Percentiles rank a stretch among this genome's conserved stretches.
These are phyloP conservation scores for Didymella lethalis DNA, from an alignment of 2,329 filamentous ascomycete genomes.

Conservation along the genomic window DNA sequence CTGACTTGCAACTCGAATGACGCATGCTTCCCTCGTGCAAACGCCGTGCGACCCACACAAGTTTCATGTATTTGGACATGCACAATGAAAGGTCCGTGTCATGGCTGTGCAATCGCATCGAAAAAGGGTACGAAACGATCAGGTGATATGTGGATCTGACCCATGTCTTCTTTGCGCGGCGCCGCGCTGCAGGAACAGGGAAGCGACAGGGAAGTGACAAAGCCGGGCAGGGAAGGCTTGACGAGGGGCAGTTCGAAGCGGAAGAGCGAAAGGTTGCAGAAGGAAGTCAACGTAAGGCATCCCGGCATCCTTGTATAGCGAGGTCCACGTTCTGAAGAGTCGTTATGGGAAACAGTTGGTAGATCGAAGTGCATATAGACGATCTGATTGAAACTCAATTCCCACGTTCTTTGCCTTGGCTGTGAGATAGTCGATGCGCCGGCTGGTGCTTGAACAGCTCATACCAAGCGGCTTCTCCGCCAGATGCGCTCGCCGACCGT, in stretches of 20 bases:
- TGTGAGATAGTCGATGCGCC: neutral
- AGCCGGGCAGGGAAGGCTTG: neutral
- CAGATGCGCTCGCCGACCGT: neutral
- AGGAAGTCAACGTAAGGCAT: too few species aligned
- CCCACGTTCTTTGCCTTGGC: neutral
- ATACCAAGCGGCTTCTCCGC: neutral
- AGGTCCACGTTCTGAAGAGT: too few species aligned
- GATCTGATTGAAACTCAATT: neutral
- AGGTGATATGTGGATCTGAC: neutral
- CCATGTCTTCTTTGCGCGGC: neutral
- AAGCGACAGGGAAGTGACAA: neutral
- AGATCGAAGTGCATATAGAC: neutral
- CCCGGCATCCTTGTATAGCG: too few species aligned
- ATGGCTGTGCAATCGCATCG: neutral
- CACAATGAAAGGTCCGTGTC: neutral
- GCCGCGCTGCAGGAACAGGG: neutral
- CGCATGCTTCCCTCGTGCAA: neutral
- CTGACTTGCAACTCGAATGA: neutral
- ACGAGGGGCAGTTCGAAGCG: neutral
- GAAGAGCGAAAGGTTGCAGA: neutral
- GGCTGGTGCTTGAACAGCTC: slow-evolving; percentile 5
- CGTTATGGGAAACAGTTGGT: too few species aligned
- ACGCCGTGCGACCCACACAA: neutral
- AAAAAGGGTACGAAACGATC: neutral
- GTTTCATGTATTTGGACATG: slow-evolving; percentile 4